phyloP scores from a whole-genome alignment of 176 grass and related monocot species.

The Carex cristatella region DNA sequence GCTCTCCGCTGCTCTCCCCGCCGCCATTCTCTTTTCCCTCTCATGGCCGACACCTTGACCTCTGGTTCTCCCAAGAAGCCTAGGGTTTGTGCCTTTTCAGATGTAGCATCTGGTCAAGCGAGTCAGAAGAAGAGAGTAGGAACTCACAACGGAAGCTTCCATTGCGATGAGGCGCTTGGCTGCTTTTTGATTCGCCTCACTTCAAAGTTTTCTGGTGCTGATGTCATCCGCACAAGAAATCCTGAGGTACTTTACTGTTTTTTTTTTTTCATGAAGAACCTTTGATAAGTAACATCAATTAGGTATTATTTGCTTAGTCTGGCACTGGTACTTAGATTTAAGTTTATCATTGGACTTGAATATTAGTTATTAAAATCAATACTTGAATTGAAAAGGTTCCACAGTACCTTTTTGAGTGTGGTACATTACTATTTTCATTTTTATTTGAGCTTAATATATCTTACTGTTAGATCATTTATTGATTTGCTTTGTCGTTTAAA shows the following conservation, averaged over 20 bases:
- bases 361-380: neutral
- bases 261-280: no score
- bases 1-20: conserved; percentile 27
- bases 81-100: conserved; percentile 36
- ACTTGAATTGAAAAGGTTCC: neutral
- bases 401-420: neutral
- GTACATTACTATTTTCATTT: neutral
- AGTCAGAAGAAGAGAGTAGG: conserved; percentile 60
- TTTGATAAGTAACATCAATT: no score
- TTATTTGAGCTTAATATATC: neutral
- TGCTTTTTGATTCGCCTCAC: conserved; percentile 98
- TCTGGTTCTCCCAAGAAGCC: conserved; percentile 48
- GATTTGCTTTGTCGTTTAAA: neutral
- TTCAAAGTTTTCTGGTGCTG: conserved; percentile 61
- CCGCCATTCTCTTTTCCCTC: conserved; percentile 31
- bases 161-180: conserved; percentile 98
- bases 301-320: neutral
- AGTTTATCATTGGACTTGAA: neutral
- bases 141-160: conserved; percentile 96
- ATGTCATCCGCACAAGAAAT: conserved; percentile 76
- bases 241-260: conserved; percentile 38
- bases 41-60: conserved; percentile 38
- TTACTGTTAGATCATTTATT: neutral
- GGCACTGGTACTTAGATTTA: neutral
- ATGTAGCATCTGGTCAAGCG: conserved; percentile 27